Percentiles rank a stretch among this genome's conserved stretches.
phyloP scores from a whole-genome alignment of 257 asterid species.

The Fraxinus quadrangulata region DNA sequence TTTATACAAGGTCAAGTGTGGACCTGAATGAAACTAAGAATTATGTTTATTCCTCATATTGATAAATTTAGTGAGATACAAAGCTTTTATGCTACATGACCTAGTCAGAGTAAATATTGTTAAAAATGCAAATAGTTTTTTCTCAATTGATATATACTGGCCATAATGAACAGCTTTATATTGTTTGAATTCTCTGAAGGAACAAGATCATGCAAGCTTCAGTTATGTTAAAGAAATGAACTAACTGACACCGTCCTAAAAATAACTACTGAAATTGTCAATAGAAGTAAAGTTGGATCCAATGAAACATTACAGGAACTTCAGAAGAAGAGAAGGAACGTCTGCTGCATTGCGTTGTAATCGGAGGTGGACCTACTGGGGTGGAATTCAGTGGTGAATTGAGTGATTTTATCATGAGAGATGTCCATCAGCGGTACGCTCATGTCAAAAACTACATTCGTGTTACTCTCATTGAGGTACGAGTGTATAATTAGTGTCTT shows the following conservation, averaged over 20 bases:
- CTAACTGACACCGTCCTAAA: background rate
- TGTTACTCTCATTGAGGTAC: constrained; percentile 94
- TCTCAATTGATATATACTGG: background rate
- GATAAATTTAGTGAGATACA: background rate
- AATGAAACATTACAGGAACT: constrained; percentile 47
- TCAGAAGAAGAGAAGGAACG: constrained; percentile 90
- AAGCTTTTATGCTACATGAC: background rate
- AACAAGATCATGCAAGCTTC: background rate
- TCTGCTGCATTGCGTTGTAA: constrained; percentile 80
- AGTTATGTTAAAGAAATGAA: background rate
- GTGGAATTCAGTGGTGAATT: constrained; percentile 94
- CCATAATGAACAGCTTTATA: background rate
- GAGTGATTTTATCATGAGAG: constrained; percentile 90
- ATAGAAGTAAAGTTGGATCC: background rate
- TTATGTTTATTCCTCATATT: background rate
- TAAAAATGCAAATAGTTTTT: background rate
- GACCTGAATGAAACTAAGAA: background rate
- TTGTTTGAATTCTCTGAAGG: background rate
- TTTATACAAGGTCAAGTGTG: background rate
- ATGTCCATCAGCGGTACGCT: constrained; percentile 68
- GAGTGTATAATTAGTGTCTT: background rate
- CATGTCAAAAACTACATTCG: constrained; percentile 87
- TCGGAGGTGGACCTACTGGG: constrained; percentile 98
- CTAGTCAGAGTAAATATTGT: background rate
- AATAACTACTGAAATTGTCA: background rate